phyloP scores from a whole-genome alignment of 2,329 filamentous ascomycete genomes.

The Xylariaceae sp. region DNA sequence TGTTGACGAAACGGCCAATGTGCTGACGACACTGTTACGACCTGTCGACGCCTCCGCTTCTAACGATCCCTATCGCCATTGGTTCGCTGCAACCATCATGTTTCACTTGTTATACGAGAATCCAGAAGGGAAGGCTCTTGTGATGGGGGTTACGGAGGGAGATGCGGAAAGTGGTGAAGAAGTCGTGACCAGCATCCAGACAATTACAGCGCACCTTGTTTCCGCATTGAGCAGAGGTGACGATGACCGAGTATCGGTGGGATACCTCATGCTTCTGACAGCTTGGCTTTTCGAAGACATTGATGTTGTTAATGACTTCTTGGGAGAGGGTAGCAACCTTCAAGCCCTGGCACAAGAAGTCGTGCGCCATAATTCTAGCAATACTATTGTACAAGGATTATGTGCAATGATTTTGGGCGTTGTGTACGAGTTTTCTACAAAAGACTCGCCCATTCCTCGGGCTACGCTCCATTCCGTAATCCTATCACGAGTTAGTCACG shows the following conservation, averaged over 20 bases:
- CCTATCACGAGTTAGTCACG: conserved; percentile 71
- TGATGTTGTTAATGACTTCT: conserved; percentile 86
- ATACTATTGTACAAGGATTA: conserved; percentile 71
- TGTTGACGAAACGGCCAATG: conserved; percentile 80
- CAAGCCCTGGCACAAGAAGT: conserved; percentile 77
- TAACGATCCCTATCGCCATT: conserved; percentile 78
- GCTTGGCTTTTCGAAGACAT: conserved; percentile 91
- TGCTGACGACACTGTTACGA: conserved; percentile 75
- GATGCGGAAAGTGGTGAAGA: conserved; percentile 88
- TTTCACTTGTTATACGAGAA: conserved; percentile 84
- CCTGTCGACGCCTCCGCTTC: conserved; percentile 58
- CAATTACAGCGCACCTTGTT: conserved; percentile 80
- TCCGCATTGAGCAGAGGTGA: conserved; percentile 70
- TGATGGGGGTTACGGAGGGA: conserved; percentile 82
- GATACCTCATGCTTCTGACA: conserved; percentile 83
- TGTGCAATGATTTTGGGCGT: conserved; percentile 82
- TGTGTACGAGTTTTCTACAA: conserved; percentile 95
- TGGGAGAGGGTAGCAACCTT: conserved; percentile 89
- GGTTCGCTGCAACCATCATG: conserved; percentile 84
- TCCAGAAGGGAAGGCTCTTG: conserved; percentile 69
- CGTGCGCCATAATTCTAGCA: conserved; percentile 56
- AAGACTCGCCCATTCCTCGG: conserved; percentile 86
- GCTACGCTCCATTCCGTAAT: conserved; percentile 77
- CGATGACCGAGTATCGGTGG: conserved; percentile 75
- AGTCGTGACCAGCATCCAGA: conserved; percentile 90